These are phyloP conservation scores for Starmera pachycereana DNA, from an alignment of 805 yeast species.

Conservation along the genomic window DNA sequence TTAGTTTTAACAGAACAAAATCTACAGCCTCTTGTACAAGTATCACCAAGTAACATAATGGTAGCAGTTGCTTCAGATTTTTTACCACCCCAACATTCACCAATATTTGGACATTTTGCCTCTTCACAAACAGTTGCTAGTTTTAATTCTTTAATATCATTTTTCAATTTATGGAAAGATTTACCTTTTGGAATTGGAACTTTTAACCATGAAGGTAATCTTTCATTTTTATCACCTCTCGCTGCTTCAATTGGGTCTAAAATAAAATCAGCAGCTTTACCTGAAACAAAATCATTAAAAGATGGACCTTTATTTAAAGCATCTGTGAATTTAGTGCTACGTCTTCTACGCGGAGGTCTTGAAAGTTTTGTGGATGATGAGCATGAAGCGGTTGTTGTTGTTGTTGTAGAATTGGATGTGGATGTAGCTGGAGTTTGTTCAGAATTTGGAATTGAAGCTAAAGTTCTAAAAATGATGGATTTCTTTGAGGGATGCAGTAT, in stretches of 20 bases:
- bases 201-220: slow-evolving; percentile 89
- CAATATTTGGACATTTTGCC: slow-evolving; percentile 98
- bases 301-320: slow-evolving; percentile 77
- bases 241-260: slow-evolving; percentile 75
- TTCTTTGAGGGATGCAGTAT: not conserved
- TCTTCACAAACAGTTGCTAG: slow-evolving; percentile 96
- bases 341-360: slow-evolving; percentile 27
- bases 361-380: not conserved
- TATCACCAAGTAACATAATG: slow-evolving; percentile 96
- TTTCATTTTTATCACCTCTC: slow-evolving; percentile 52
- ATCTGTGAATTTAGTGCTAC: slow-evolving; percentile 56
- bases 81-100: slow-evolving; percentile 98
- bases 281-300: slow-evolving; percentile 82
- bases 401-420: not conserved
- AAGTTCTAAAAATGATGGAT: not conserved
- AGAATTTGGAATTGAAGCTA: not conserved
- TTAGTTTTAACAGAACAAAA: slow-evolving; percentile 95
- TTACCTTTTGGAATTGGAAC: slow-evolving; percentile 96
- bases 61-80: slow-evolving; percentile 94
- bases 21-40: slow-evolving; percentile 98
- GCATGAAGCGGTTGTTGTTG: not conserved
- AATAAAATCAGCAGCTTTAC: slow-evolving; percentile 56
- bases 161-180: slow-evolving; percentile 67
- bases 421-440: not conserved
- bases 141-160: slow-evolving; percentile 80